phyloP scores from a whole-genome alignment of 2,329 filamentous ascomycete genomes.

The Fusarium veterinarium region DNA sequence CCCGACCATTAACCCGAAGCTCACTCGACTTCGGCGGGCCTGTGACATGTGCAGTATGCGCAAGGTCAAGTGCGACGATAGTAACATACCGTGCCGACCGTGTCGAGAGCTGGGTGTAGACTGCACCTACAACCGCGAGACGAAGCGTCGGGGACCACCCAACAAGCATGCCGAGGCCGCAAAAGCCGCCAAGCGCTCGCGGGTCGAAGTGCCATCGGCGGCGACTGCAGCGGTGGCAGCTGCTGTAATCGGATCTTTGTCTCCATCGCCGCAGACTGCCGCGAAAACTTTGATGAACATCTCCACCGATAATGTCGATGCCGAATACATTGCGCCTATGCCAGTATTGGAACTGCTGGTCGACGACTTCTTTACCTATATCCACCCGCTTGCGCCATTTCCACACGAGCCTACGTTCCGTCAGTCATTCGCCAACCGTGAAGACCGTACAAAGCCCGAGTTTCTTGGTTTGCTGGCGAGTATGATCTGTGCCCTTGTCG shows the following conservation, averaged over 20 bases:
- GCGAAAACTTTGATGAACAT: slow-evolving; percentile 63
- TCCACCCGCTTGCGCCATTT: slow-evolving; percentile 81
- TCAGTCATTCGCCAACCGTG: slow-evolving; percentile 72
- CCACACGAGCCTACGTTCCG: slow-evolving; percentile 84
- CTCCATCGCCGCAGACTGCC: slow-evolving; percentile 59
- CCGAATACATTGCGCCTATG: slow-evolving; percentile 78
- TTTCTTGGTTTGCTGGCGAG: slow-evolving; percentile 79
- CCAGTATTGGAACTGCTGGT: slow-evolving; percentile 75
- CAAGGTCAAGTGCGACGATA: slow-evolving; percentile 71
- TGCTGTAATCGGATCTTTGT: slow-evolving; percentile 44
- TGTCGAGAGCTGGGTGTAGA: slow-evolving; percentile 68
- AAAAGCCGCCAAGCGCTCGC: slow-evolving; percentile 62
- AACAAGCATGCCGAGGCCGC: slow-evolving; percentile 70
- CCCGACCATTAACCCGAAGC: slow-evolving; percentile 60
- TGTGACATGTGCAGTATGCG: slow-evolving; percentile 72
- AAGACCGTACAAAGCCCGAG: slow-evolving; percentile 72
- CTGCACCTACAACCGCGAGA: slow-evolving; percentile 67
- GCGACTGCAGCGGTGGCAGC: slow-evolving; percentile 23
- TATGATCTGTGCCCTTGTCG: slow-evolving; percentile 79
- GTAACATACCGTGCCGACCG: slow-evolving; percentile 66
- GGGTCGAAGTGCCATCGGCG: slow-evolving; percentile 50
- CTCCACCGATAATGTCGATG: slow-evolving; percentile 57
- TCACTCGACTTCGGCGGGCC: slow-evolving; percentile 67
- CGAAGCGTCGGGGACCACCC: slow-evolving; percentile 68
- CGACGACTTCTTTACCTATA: slow-evolving; percentile 86